Evolutionary conservation across 2,329 filamentous ascomycete species (phyloP), one percentile per base, ranked within the genome.

Genomic region (Colletotrichum noveboracense): DNA sequence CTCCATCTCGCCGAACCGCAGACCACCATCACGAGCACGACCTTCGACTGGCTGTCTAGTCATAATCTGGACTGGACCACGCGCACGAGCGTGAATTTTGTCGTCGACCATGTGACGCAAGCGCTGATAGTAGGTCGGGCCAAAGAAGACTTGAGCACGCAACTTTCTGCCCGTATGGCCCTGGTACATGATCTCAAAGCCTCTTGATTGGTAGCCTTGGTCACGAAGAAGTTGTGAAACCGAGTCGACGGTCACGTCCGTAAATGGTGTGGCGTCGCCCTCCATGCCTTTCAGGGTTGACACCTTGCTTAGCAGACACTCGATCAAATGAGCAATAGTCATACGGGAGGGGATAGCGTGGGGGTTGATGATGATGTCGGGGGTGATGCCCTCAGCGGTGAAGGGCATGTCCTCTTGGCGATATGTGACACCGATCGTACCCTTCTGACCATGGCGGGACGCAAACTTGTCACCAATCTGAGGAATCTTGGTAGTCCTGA

Each of bases 1-100:
- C 87, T 99, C 97, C 97, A 99, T 99, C 90, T 99, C 97, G 93
- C 97, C 97, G 92, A 99, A 99, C 84, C 97, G 96, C 60, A 99
- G 91, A 89, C 97, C 97, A 91, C 97, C 97, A 84, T 99, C 97
- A 86, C 97, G 91, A 5, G 97, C 97, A 92, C 97, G 95, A 94
- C 97, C 97, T 87, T 99, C 97, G 16, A 99, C 97, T 21, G 97
- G 97, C 86, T 99, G 97, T 74, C 97, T 91, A 4, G 97, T 99
- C 87, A 99, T 92, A 82, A 99, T 99, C 87, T 99, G 97, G 26
- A 98, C 95, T 1, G 97, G 97, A 43, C 97, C 97, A 84, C 97
- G 94, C 16, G 97, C 97, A 86, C 97, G 94, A n/a, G 97, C 97
- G 87, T 99, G 97, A 81, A 99, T 99, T 91, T 99, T 99, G 90